phyloP scores from a whole-genome alignment of 768 basidiomycete species.

The Kwoniella dejecticola region DNA sequence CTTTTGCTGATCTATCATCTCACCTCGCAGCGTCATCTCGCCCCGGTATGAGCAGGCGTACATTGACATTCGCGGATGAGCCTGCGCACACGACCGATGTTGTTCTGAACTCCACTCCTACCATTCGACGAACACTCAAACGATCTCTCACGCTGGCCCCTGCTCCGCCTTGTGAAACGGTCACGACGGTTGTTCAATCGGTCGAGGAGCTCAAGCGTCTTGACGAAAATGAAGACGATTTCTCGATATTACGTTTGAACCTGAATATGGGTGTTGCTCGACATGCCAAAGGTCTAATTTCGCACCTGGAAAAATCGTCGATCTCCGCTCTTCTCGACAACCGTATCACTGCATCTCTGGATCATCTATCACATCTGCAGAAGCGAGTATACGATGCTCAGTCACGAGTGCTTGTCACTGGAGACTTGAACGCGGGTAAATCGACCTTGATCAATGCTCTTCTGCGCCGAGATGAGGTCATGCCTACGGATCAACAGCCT shows the following conservation, averaged over 20 bases:
- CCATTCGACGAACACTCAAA: slow-evolving; percentile 58
- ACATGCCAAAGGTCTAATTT: slow-evolving; percentile 69
- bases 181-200: slow-evolving; percentile 1
- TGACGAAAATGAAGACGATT: slow-evolving; percentile 61
- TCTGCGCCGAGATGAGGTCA: slow-evolving; percentile 75
- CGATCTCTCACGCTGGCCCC: slow-evolving; percentile 63
- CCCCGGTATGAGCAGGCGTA: slow-evolving; percentile 61
- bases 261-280: slow-evolving; percentile 79
- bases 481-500: slow-evolving; percentile 98
- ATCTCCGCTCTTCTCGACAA: slow-evolving; percentile 90
- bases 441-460: slow-evolving; percentile 97
- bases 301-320: slow-evolving; percentile 87
- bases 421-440: slow-evolving; percentile 97
- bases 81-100: slow-evolving; percentile 70
- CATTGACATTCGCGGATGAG: slow-evolving; percentile 83
- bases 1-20: slow-evolving; percentile 21
- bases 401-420: slow-evolving; percentile 95
- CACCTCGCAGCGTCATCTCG: slow-evolving; percentile 33
- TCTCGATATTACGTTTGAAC: slow-evolving; percentile 87
- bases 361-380: slow-evolving; percentile 81
- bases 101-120: slow-evolving; percentile 60
- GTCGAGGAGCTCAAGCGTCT: slow-evolving; percentile 52
- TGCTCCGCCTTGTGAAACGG: slow-evolving; percentile 17
- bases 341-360: slow-evolving; percentile 70
- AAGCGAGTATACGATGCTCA: slow-evolving; percentile 85